A percentile compares a stretch with the other conserved stretches of the same genome.
These are phyloP conservation scores for Purshia tridentata DNA, from an alignment of 306 rosid species.

Conservation along the genomic window DNA sequence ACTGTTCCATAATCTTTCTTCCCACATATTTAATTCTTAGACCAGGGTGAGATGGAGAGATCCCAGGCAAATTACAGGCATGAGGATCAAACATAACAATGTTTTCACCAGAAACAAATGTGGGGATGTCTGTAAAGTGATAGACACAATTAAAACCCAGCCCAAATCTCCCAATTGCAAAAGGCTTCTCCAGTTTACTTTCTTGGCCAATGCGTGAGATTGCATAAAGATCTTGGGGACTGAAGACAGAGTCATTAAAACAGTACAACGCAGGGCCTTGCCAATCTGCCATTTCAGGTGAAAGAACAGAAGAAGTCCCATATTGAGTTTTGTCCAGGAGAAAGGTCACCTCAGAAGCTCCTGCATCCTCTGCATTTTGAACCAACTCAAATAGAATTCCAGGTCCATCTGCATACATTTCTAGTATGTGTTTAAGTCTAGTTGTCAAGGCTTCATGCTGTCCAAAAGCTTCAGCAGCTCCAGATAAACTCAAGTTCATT, in stretches of 20 bases:
- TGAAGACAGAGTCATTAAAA: slow-evolving; percentile 85
- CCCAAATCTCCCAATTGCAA: slow-evolving; percentile 98
- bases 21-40: slow-evolving; percentile 88
- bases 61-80: slow-evolving; percentile 89
- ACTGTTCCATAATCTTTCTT: slow-evolving; percentile 83
- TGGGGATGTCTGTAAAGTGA: slow-evolving; percentile 95
- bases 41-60: slow-evolving; percentile 99
- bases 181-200: slow-evolving; percentile 95
- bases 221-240: slow-evolving; percentile 97
- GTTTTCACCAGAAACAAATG: slow-evolving; percentile 94
- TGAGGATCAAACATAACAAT: slow-evolving; percentile 97
- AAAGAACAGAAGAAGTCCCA: slow-evolving; percentile 91
- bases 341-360: slow-evolving; percentile 89
- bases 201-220: slow-evolving; percentile 99
- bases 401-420: slow-evolving; percentile 99
- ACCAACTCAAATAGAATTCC: slow-evolving; percentile 93
- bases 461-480: slow-evolving; percentile 98
- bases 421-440: slow-evolving; percentile 96
- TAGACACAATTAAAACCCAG: slow-evolving; percentile 96
- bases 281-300: slow-evolving; percentile 99
- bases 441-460: slow-evolving; percentile 98
- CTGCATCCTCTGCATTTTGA: slow-evolving; percentile 99
- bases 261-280: slow-evolving; percentile 98
- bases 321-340: slow-evolving; percentile 91
- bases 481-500: slow-evolving; percentile 88